phyloP scores from a whole-genome alignment of 148 eudicot species.

The Fallopia convolvulus region DNA sequence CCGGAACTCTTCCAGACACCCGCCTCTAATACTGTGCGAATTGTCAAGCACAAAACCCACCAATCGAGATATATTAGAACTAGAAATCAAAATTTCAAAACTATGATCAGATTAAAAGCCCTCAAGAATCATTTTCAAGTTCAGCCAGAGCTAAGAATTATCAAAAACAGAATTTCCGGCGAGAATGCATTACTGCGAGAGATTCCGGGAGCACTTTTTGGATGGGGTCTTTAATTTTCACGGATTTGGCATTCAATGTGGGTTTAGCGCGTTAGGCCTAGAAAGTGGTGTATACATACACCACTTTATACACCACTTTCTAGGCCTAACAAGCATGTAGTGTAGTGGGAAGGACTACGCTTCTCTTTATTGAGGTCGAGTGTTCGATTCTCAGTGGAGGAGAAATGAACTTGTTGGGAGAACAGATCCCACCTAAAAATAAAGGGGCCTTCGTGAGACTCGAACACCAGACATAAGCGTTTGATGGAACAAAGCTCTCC shows the following conservation, averaged over 20 bases:
- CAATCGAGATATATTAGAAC: not conserved
- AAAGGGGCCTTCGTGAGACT: too few relatives aligned
- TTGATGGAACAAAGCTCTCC: too few relatives aligned
- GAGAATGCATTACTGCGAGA: not conserved
- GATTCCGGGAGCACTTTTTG: not conserved
- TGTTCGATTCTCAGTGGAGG: too few relatives aligned
- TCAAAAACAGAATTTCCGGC: not conserved
- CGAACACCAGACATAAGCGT: too few relatives aligned
- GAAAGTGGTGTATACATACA: not conserved
- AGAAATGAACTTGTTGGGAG: too few relatives aligned
- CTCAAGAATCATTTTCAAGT: not conserved
- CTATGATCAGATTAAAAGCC: not conserved
- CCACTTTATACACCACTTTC: too few relatives aligned
- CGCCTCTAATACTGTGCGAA: not conserved
- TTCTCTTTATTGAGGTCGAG: too few relatives aligned
- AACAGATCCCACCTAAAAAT: too few relatives aligned
- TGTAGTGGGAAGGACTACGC: too few relatives aligned
- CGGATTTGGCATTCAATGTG: not conserved
- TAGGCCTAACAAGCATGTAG: too few relatives aligned
- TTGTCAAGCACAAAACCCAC: constrained; percentile 6
- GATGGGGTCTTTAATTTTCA: not conserved
- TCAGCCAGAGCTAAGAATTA: not conserved
- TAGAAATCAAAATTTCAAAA: not conserved
- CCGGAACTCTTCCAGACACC: not conserved
- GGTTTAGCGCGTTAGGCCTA: constrained; percentile 7